Conservation (phyloP, 2,329 filamentous ascomycete genomes). For the Ophiostoma australiae region DNA sequence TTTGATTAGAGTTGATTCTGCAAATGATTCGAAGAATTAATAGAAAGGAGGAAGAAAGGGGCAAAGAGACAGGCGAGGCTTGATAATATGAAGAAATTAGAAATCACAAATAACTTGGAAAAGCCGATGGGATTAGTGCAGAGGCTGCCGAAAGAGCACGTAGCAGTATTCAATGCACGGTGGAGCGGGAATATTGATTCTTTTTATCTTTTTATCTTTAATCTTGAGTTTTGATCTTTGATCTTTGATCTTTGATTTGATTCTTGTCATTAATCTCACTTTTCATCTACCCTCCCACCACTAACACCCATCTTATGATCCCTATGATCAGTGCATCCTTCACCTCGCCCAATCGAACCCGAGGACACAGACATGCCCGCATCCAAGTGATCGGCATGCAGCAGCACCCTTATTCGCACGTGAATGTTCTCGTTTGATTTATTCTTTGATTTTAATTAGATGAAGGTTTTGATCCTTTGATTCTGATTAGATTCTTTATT, state of each 20-base stretch:
- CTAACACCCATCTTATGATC: not conserved
- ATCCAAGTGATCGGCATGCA: not conserved
- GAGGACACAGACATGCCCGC: not conserved
- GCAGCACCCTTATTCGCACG: not conserved
- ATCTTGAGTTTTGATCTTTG: not conserved
- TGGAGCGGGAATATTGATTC: too few relatives aligned
- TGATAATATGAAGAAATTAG: not conserved
- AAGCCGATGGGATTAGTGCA: not conserved
- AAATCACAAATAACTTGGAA: not conserved
- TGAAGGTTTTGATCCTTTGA: too few relatives aligned
- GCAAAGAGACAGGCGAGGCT: too few relatives aligned
- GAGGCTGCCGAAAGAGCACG: not conserved
- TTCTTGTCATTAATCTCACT: too few relatives aligned
- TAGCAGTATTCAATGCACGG: not conserved
- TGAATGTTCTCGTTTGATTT: not conserved
- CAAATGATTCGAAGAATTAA: not conserved
- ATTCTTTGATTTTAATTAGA: not conserved
- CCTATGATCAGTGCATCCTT: not conserved
- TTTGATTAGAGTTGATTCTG: not conserved
- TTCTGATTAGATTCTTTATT: not conserved
- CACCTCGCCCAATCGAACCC: not conserved
- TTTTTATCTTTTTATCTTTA: too few relatives aligned
- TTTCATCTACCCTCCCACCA: not conserved
- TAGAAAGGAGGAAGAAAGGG: not conserved
- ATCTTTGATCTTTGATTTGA: not conserved